Evolutionary conservation across 2,329 filamentous ascomycete genomes (phyloP), one percentile per base, ranked within the genome.

Genomic region (Taxawa tesnikishii): DNA sequence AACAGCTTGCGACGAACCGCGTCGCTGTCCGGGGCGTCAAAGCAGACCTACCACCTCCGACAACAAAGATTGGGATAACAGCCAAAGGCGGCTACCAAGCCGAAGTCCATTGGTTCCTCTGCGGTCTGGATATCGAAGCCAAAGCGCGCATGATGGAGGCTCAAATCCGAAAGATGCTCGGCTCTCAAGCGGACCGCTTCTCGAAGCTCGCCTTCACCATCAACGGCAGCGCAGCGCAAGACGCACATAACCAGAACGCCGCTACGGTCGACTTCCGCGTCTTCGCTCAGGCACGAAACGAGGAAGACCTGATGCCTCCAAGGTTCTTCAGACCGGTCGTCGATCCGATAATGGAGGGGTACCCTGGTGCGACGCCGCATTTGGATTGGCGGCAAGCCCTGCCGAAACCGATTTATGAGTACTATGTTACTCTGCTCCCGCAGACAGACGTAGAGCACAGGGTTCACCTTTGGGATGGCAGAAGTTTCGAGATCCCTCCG

Each of bases 51-150:
- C 65, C 66, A 3, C 65, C 65, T 4, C 53, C 62, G 6, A 69
- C 65, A 0, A 69, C 64, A 8, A 70, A 69, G 44, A 51, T 63
- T n/a, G 64, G 62, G 11, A 46, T 68, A 32, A 64, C 62, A 2
- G 62, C 60, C 1, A 48, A 48, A 14, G 62, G 60, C 7, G 63
- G 63, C 23, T 65, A 58, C 41, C 60, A 66, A 44, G 62, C 62
- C 6, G 62, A 67, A 42, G 47, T 53, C 2, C 54, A 53, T 26
- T 65, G 55, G 43, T 66, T 58, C 42, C 47, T 65, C 8, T 54
- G 53, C 5, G 65, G 59, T 4, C 55, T 60, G 15, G 58, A 65
- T 46, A 58, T 65, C 36, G 39, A 53, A 28, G 55, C 54, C 28
- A 68, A 69, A 44, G 59, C 56, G 3, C 47, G 53, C n/a, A 59